These are phyloP conservation scores for Dothideomycetes sp. DNA, from an alignment of 2,329 filamentous ascomycete species.

Conservation along the genomic window DNA sequence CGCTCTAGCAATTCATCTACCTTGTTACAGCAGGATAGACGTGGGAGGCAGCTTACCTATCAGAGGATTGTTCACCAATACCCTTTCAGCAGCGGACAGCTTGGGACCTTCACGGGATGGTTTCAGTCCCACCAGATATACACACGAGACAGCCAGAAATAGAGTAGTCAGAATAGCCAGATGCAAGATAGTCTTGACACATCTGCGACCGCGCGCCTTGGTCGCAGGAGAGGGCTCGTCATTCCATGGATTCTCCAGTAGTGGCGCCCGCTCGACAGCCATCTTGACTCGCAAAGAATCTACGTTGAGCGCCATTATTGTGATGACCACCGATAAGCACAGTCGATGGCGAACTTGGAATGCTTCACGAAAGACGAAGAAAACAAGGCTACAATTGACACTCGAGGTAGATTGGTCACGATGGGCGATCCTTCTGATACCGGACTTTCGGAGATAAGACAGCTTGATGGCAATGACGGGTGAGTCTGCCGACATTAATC, in stretches of 20 bases:
- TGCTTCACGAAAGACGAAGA: background rate
- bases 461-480: background rate
- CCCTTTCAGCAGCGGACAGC: slow-evolving; percentile 15
- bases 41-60: slow-evolving; percentile 20
- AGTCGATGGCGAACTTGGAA: background rate
- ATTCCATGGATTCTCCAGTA: no score
- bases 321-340: no score
- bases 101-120: background rate
- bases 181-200: background rate
- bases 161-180: background rate
- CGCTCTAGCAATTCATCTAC: no score
- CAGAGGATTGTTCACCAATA: slow-evolving; percentile 26
- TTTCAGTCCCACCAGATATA: background rate
- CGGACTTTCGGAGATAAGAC: background rate
- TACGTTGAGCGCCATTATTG: background rate
- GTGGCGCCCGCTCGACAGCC: background rate
- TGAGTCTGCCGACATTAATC: background rate
- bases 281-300: background rate
- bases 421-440: background rate
- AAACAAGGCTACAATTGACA: background rate
- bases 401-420: background rate
- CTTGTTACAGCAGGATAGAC: no score
- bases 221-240: background rate
- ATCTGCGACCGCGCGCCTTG: background rate
- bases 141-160: background rate